Evolutionary conservation across 1,139 yeast species (phyloP).

Genomic region (Lodderomyces jiufengensis): DNA sequence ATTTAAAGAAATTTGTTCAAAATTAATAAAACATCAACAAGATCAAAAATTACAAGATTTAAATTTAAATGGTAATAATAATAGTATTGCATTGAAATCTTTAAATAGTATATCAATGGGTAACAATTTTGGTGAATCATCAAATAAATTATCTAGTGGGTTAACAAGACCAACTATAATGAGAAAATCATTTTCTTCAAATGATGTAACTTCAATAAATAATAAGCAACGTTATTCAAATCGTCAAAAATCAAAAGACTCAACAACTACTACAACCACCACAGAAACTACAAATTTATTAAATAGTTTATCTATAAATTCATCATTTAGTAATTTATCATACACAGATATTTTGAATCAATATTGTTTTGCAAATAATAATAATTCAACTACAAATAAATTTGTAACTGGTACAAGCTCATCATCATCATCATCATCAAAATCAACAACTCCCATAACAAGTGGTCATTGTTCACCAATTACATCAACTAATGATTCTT

Average conservation of each 20-base stretch:
- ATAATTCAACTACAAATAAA: not conserved
- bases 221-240: constrained; percentile 1
- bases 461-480: constrained; percentile 4
- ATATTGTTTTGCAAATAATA: constrained; percentile 30
- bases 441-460: not conserved
- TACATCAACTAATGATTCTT: no score
- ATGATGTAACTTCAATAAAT: constrained; percentile 17
- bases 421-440: no score
- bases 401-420: no score
- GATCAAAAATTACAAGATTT: not conserved
- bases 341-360: constrained; percentile 31
- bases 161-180: constrained; percentile 21
- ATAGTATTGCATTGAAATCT: constrained; percentile 1
- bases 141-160: not conserved
- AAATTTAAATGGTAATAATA: no score
- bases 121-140: constrained; percentile 11
- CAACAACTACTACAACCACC: not conserved
- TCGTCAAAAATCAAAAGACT: constrained; percentile 1
- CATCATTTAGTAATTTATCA: constrained; percentile 18
- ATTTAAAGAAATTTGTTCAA: constrained; percentile 8
- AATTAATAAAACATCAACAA: constrained; percentile 12
- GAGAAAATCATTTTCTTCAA: constrained; percentile 23
- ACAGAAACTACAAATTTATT: not conserved
- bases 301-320: no score
- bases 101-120: constrained; percentile 8